Evolutionary conservation across 768 basidiomycete species (phyloP), one percentile per base, ranked within the genome.

Genomic region (Porphyrellus cyaneotinctus): DNA sequence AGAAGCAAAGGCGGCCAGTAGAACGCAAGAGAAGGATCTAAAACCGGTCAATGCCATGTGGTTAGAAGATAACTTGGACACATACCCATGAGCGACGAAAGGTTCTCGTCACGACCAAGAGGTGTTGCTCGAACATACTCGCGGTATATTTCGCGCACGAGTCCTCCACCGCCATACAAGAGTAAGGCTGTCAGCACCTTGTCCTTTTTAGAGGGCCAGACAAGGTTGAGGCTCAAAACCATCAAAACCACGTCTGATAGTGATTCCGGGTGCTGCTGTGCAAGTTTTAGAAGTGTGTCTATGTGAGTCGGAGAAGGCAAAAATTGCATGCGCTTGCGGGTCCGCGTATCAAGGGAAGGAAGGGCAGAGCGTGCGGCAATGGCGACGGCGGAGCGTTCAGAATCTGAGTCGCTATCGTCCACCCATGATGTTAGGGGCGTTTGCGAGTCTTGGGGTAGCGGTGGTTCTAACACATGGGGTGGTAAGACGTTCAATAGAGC

Each of bases 101-200:
- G 50, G 41, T 68, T 70, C 43, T 77, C 79, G 18, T 85, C 81
- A 38, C 76, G 76, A 11, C 90, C 89, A 14, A 94, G 70, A 7
- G 78, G 71, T 6, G 82, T 78, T 14, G 74, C 59, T 24, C 89
- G 73, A 2, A 93, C 82, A 38, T 80, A 81, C 1, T 77, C 77
- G 2, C 90, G 74, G 64, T 85, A 95, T 28, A 94, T 69, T 64
- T 91, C 88, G 41, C 88, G 78, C 6, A 94, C 77, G 8, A 94
- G 68, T 0, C 85, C 81, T 1, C 78, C 80, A 0, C 83, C 78
- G 4, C 78, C 76, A 6, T 77, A 78, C 58, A 60, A 73, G 14
- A 81, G 72, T 0, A 83, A 73, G 2, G 73, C 70, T 30, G 80
- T 76, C 13, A 94, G 75, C 0, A 92, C 70, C 15, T 73, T 69